Conservation (phyloP, 352 stramenopile genomes). For the Plasmopara viticola region DNA sequence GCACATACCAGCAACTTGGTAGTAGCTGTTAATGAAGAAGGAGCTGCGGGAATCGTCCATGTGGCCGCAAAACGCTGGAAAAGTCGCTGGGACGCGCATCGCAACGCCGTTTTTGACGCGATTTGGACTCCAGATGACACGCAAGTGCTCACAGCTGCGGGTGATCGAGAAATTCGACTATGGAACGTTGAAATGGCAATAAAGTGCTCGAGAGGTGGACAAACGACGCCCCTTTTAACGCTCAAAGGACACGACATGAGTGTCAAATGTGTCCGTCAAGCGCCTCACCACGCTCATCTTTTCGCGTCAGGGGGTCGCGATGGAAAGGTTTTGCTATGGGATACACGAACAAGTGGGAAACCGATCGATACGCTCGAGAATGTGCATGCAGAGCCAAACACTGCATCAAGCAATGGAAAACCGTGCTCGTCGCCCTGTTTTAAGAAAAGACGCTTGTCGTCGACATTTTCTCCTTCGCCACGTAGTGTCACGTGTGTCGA, state of each 20-base stretch:
- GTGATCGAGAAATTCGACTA: slow-evolving; percentile 41
- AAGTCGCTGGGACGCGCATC: slow-evolving; percentile 45
- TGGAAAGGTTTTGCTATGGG: slow-evolving; percentile 59
- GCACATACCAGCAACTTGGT: slow-evolving; percentile 27
- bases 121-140: slow-evolving; percentile 48
- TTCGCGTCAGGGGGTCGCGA: slow-evolving; percentile 59
- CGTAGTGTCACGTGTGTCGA: slow-evolving; percentile 71
- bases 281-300: slow-evolving; percentile 21
- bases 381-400: slow-evolving; percentile 27
- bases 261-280: slow-evolving; percentile 69
- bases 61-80: slow-evolving; percentile 11
- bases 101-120: slow-evolving; percentile 69
- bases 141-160: slow-evolving; percentile 50
- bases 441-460: slow-evolving; percentile 23
- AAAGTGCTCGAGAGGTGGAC: neutral
- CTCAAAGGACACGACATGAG: slow-evolving; percentile 57
- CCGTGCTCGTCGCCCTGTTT: slow-evolving; percentile 21
- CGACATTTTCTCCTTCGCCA: slow-evolving; percentile 18
- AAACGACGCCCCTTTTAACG: slow-evolving; percentile 19
- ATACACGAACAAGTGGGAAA: slow-evolving; percentile 27
- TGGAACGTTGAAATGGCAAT: slow-evolving; percentile 47
- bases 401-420: slow-evolving; percentile 8
- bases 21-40: slow-evolving; percentile 53
- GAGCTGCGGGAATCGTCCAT: slow-evolving; percentile 39
- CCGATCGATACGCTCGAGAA: slow-evolving; percentile 27